Percentiles rank a stretch among this genome's conserved stretches.
Evolutionary conservation across 768 basidiomycete genomes (phyloP).

Genomic region (Dentipellis sp.): DNA sequence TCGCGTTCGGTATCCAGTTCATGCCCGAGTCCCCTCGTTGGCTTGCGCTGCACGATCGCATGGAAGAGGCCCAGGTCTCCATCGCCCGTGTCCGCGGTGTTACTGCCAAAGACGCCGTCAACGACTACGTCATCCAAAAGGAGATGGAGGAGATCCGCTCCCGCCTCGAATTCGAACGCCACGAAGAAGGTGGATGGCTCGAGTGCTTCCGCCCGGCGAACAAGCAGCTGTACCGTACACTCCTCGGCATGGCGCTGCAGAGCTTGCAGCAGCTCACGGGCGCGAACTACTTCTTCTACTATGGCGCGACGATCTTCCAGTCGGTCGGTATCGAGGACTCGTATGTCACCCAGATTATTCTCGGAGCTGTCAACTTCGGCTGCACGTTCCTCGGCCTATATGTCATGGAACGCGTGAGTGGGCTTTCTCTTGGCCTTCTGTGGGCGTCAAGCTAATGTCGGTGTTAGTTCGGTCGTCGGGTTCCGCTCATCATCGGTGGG

Average conservation of each 20-base stretch:
- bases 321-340: constrained; percentile 60
- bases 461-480: constrained; percentile 49
- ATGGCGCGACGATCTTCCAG: constrained; percentile 53
- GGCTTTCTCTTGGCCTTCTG: background rate
- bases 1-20: constrained; percentile 55
- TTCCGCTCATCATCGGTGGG: constrained; percentile 58
- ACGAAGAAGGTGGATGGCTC: constrained; percentile 46
- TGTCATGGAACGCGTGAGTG: constrained; percentile 52
- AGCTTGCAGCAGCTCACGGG: constrained; percentile 66
- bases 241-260: constrained; percentile 56
- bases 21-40: constrained; percentile 47
- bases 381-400: constrained; percentile 69
- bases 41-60: constrained; percentile 40
- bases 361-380: constrained; percentile 64
- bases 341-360: constrained; percentile 66
- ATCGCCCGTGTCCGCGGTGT: constrained; percentile 43
- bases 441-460: background rate
- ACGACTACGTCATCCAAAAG: constrained; percentile 32
- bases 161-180: constrained; percentile 40
- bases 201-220: constrained; percentile 51
- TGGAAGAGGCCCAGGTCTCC: constrained; percentile 39
- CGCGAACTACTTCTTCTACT: constrained; percentile 64
- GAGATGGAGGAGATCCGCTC: constrained; percentile 47
- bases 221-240: constrained; percentile 56
- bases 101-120: constrained; percentile 26